A percentile compares a stretch with the other conserved stretches of the same genome.
Conservation (phyloP, 495 filamentous ascomycete genomes). For the Aspergillus heteromorphus region DNA sequence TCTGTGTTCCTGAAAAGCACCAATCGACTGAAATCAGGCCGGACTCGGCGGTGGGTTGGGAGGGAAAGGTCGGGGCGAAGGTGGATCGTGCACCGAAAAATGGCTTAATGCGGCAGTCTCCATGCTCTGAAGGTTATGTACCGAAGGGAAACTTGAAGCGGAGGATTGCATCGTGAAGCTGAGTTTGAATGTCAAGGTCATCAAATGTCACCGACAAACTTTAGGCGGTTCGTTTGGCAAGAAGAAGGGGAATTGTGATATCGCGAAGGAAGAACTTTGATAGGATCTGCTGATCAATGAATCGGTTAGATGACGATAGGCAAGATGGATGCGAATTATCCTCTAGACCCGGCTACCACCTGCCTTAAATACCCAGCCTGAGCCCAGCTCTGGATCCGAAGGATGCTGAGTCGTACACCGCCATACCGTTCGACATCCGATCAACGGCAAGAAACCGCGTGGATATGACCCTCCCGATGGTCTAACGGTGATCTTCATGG, state of each 20-base stretch:
- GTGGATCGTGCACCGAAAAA: constrained; percentile 24
- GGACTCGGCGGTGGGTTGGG: constrained; percentile 43
- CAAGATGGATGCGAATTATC: not conserved
- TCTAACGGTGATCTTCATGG: constrained; percentile 11
- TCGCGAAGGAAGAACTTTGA: not conserved
- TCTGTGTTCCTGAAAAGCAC: not conserved
- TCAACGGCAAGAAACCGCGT: constrained; percentile 20
- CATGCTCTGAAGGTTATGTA: not conserved
- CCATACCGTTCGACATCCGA: constrained; percentile 26
- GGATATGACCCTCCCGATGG: constrained; percentile 19
- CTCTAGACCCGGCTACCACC: not conserved
- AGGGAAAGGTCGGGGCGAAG: constrained; percentile 38
- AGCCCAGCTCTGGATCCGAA: constrained; percentile 4
- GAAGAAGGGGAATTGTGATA: not conserved
- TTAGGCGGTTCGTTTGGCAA: not conserved
- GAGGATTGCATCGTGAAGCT: constrained; percentile 1
- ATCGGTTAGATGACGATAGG: not conserved
- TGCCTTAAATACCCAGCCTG: constrained; percentile 10
- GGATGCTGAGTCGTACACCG: constrained; percentile 32
- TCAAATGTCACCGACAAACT: not conserved
- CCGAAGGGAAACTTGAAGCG: not conserved
- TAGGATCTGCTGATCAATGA: not conserved
- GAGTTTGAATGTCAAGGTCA: not conserved
- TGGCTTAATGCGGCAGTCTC: not conserved
- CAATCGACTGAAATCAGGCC: constrained; percentile 17